Conservation (phyloP, 805 yeast species). For the Limtongozyma cylindracea region DNA sequence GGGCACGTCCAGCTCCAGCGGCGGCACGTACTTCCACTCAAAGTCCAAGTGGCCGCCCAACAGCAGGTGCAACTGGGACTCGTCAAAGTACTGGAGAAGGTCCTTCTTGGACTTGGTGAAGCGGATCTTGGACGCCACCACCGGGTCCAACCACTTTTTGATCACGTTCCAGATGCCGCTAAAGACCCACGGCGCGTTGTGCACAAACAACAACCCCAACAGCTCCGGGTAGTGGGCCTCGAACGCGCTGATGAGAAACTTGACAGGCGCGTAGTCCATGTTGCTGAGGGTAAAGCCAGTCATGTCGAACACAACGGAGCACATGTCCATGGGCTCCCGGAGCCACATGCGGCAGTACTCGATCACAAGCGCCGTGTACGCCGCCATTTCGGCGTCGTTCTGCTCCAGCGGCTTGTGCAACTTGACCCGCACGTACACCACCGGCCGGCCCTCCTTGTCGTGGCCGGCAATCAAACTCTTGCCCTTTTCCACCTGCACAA, state of each 20-base stretch:
- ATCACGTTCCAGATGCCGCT: not conserved
- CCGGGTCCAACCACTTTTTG: not conserved
- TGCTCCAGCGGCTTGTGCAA: slow-evolving; percentile 5
- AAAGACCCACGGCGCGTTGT: slow-evolving; percentile 1
- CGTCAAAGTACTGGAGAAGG: not conserved
- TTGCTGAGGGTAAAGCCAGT: not conserved
- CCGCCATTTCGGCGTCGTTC: slow-evolving; percentile 5
- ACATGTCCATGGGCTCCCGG: slow-evolving; percentile 3
- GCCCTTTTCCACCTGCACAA: slow-evolving; percentile 3
- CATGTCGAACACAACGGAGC: slow-evolving; percentile 1
- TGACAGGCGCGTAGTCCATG: not conserved
- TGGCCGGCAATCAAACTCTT: slow-evolving; percentile 3
- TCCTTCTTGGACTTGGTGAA: not conserved
- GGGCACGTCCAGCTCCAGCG: not conserved
- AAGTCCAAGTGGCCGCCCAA: not conserved
- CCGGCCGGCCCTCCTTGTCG: slow-evolving; percentile 3
- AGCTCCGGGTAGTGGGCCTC: not conserved
- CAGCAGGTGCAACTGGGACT: not conserved
- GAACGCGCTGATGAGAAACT: not conserved
- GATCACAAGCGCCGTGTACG: slow-evolving; percentile 3
- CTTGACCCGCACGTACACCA: slow-evolving; percentile 4
- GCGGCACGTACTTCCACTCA: not conserved
- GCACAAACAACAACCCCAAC: not conserved
- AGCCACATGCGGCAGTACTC: slow-evolving; percentile 31
- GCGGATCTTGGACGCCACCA: not conserved